Conservation (phyloP, 2,329 filamentous ascomycete genomes). For the Lachnellula hyalina region DNA sequence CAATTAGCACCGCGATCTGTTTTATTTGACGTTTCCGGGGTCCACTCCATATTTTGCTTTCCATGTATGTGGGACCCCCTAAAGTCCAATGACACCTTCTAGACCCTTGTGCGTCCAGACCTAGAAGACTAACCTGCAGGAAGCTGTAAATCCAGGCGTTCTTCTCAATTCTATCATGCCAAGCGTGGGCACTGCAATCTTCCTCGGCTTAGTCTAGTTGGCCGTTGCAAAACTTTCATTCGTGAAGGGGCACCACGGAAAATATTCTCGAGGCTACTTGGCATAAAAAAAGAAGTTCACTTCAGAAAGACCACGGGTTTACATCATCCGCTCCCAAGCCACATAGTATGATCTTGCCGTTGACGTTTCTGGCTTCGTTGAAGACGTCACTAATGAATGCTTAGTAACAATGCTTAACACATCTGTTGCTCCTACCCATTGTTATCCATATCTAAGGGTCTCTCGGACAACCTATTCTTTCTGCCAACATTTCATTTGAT, state of each 20-base stretch:
- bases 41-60: background rate
- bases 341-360: background rate
- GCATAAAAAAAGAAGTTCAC: background rate
- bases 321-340: background rate
- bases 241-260: background rate
- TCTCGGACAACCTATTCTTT: background rate
- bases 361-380: background rate
- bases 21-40: too few species aligned
- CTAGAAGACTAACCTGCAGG: background rate
- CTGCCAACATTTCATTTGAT: background rate
- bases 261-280: background rate
- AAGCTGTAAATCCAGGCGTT: background rate
- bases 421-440: background rate
- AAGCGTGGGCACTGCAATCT: background rate
- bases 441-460: background rate
- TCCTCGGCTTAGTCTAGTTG: background rate
- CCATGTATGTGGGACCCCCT: background rate
- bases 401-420: too few species aligned
- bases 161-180: background rate
- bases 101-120: background rate
- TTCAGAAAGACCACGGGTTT: background rate
- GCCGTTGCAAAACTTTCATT: background rate
- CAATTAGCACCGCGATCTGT: background rate
- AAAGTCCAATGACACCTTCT: background rate
- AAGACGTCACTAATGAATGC: background rate